Evolutionary conservation across 345 rosid genomes (phyloP).

Genomic region (Laguncularia racemosa): DNA sequence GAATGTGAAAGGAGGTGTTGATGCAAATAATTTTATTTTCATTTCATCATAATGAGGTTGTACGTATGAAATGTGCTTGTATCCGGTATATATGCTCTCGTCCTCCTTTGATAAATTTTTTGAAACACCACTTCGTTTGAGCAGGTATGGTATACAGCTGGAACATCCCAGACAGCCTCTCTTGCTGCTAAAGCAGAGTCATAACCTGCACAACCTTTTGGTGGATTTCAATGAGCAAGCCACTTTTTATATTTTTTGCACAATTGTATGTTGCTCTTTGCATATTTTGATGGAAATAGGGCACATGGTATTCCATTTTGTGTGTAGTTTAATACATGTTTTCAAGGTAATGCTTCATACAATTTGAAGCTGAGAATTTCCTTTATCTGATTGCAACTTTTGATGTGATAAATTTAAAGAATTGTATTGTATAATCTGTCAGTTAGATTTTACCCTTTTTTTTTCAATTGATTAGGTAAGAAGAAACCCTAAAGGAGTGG

Average conservation of each 20-base stretch:
- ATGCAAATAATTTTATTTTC: too few relatives aligned
- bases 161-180: constrained; percentile 63
- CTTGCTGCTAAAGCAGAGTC: constrained; percentile 81
- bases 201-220: constrained; percentile 88
- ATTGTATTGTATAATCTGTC: too few relatives aligned
- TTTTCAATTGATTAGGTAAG: constrained; percentile 12
- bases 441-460: background rate
- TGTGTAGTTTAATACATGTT: background rate
- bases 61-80: background rate
- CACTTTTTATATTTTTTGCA: constrained; percentile 6
- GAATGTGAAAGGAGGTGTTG: too few relatives aligned
- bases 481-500: constrained; percentile 23
- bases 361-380: background rate
- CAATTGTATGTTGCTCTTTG: too few relatives aligned
- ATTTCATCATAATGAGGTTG: too few relatives aligned
- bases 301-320: background rate
- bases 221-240: constrained; percentile 62
- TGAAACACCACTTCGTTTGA: constrained; percentile 7
- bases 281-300: too few relatives aligned
- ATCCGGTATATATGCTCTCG: too few relatives aligned
- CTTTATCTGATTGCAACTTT: background rate
- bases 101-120: constrained; percentile 7
- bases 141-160: constrained; percentile 70
- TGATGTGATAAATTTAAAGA: too few relatives aligned
- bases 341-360: constrained; percentile 1